phyloP scores from a whole-genome alignment of 1,139 yeast species.

The Candida sanyaensis region DNA sequence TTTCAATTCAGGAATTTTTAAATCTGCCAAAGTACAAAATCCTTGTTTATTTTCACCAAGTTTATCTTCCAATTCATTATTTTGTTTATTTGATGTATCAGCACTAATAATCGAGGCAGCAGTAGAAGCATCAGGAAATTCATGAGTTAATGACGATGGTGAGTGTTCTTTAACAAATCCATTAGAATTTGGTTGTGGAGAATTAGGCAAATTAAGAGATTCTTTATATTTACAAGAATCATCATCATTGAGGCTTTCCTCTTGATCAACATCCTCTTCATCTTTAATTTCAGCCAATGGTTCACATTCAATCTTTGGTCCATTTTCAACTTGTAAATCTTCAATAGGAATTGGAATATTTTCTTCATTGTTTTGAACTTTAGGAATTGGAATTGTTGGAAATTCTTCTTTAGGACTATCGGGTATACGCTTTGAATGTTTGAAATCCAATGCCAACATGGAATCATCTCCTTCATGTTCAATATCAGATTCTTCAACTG shows the following conservation, averaged over 20 bases:
- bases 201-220: background rate
- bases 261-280: background rate
- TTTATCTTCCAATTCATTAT: background rate
- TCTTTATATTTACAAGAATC: background rate
- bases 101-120: constrained; percentile 5
- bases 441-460: background rate
- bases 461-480: constrained; percentile 10
- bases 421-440: background rate
- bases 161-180: constrained; percentile 6
- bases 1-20: constrained; percentile 8
- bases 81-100: background rate
- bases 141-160: constrained; percentile 14
- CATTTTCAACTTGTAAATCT: background rate
- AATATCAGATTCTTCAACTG: constrained; percentile 14
- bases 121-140: background rate
- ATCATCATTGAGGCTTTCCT: background rate
- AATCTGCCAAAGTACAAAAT: constrained; percentile 11
- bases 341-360: background rate
- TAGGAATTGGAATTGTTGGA: background rate
- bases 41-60: background rate
- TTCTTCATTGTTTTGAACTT: background rate
- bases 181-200: background rate
- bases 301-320: background rate
- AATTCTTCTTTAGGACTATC: background rate
- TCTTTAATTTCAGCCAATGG: constrained; percentile 1